Percentiles rank a stretch among this genome's conserved stretches.
Evolutionary conservation across 1,139 yeast genomes (phyloP).

Genomic region (Yamadazyma blattariae): DNA sequence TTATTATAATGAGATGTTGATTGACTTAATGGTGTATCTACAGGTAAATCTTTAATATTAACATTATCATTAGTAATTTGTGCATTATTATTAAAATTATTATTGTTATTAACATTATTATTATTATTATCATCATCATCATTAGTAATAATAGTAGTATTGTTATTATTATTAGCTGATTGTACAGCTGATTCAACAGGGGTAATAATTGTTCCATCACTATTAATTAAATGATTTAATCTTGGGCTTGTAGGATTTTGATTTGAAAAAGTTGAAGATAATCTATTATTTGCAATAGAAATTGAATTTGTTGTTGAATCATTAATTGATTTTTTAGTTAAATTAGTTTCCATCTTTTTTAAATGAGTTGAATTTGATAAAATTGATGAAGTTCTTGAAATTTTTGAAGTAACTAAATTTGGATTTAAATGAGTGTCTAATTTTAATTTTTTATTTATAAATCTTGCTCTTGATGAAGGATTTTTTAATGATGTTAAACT

Average conservation of each 20-base stretch:
- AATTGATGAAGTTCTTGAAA: slow-evolving; percentile 31
- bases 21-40: slow-evolving; percentile 10
- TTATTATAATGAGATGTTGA: slow-evolving; percentile 5
- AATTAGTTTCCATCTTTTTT: slow-evolving; percentile 21
- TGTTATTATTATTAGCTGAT: no score
- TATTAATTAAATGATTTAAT: slow-evolving; percentile 42
- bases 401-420: slow-evolving; percentile 11
- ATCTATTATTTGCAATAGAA: slow-evolving; percentile 17
- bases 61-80: slow-evolving; percentile 6
- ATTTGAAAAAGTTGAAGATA: slow-evolving; percentile 38
- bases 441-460: slow-evolving; percentile 18
- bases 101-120: no score
- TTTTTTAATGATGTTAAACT: slow-evolving; percentile 57
- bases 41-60: slow-evolving; percentile 7
- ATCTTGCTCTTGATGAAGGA: slow-evolving; percentile 48
- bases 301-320: background rate
- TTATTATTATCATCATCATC: no score
- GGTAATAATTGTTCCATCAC: slow-evolving; percentile 48
- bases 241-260: slow-evolving; percentile 28
- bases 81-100: no score
- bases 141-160: no score
- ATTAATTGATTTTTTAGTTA: slow-evolving; percentile 21
- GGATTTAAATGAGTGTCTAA: slow-evolving; percentile 15
- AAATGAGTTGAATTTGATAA: slow-evolving; percentile 23
- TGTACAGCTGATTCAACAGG: slow-evolving; percentile 38